phyloP scores from a whole-genome alignment of 2,329 filamentous ascomycete genomes.

The Aspergillus calidoustus region DNA sequence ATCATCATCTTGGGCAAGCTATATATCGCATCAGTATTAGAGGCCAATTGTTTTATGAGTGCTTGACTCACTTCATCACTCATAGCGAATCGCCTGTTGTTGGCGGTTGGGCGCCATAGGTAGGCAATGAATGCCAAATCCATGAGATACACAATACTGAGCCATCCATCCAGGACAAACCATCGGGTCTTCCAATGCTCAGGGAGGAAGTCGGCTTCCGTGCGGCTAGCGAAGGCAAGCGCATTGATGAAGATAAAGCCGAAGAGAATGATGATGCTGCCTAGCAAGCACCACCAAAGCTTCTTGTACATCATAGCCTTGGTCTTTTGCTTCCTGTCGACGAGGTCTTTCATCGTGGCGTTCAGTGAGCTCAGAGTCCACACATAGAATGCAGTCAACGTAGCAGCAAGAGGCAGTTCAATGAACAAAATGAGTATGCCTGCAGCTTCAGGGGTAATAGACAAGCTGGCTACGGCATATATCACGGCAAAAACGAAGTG shows the following conservation, averaged over 20 bases:
- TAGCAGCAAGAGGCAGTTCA: slow-evolving; percentile 87
- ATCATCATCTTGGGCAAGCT: slow-evolving; percentile 96
- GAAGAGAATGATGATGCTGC: slow-evolving; percentile 93
- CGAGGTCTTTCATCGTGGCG: slow-evolving; percentile 92
- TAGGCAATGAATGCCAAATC: slow-evolving; percentile 94
- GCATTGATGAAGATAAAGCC: slow-evolving; percentile 99
- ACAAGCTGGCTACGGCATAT: slow-evolving; percentile 86
- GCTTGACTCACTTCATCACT: slow-evolving; percentile 74
- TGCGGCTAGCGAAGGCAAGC: slow-evolving; percentile 85
- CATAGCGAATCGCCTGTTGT: slow-evolving; percentile 98
- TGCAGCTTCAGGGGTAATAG: slow-evolving; percentile 85
- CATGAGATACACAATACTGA: slow-evolving; percentile 93
- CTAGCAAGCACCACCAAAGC: slow-evolving; percentile 96
- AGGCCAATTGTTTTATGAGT: neutral
- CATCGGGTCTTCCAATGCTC: slow-evolving; percentile 97
- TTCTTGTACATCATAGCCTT: slow-evolving; percentile 98
- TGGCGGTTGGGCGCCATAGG: slow-evolving; percentile 93
- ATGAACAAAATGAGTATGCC: slow-evolving; percentile 91
- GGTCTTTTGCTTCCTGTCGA: slow-evolving; percentile 88
- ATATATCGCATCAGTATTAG: slow-evolving; percentile 31
- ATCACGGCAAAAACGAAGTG: slow-evolving; percentile 96
- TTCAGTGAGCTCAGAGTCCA: slow-evolving; percentile 98
- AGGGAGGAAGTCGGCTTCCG: slow-evolving; percentile 87
- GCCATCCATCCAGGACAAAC: slow-evolving; percentile 97
- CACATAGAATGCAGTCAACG: slow-evolving; percentile 94